Base-by-base conservation (phyloP, 1,284 basidiomycete genomes). In the Inonotus hispidus region DNA sequence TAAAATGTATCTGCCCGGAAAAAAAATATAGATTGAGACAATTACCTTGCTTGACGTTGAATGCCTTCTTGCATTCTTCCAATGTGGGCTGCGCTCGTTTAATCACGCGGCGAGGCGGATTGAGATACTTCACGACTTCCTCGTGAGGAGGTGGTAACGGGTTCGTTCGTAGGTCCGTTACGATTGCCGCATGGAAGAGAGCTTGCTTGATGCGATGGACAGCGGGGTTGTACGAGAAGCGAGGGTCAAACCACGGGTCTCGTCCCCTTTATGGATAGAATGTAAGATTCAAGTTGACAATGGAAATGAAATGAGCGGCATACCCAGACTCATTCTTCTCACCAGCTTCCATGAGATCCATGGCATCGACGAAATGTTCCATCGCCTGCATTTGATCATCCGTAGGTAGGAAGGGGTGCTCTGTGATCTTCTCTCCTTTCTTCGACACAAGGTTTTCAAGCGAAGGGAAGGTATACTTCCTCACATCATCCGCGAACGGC, bases 401-500 rank as follows among this genome's bases (percentile, higher is more conserved):
- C 0, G 91, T 96, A 0, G 96, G 95, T 16, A 98, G 74, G 62
- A 89, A 90, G 0, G 90, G 84, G 69, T 97, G 95, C 64, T 87
- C 84, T 5, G 74, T 82, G 46, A 97, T 72, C 3, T 75, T 73
- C 64, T 90, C 85, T 2, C 94, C 94, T 41, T 87, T 87, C 68
- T 85, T 90, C 53, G 85, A 88, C 65, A 90, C 76, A 37, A 96
- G 80, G 10, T 81, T 81, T 45, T 88, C 85, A 39, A 98, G 79
- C 0, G 92, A 92, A 0, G 90, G 85, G 71, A 98, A 98, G 10
- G 84, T 87, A 71, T 93, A 94, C 64, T 85, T 88, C 63, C 93
- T 84, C 58, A 95, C 79, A 68, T 99, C 96, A 69, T 98, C 95
- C 2, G 93, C 92, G 69, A 98, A 98, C 0, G 96, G 96, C 79